Evolutionary conservation across 352 stramenopile genomes (phyloP), one percentile per base, ranked within the genome.

Genomic region (Phytopythium oedochilum): DNA sequence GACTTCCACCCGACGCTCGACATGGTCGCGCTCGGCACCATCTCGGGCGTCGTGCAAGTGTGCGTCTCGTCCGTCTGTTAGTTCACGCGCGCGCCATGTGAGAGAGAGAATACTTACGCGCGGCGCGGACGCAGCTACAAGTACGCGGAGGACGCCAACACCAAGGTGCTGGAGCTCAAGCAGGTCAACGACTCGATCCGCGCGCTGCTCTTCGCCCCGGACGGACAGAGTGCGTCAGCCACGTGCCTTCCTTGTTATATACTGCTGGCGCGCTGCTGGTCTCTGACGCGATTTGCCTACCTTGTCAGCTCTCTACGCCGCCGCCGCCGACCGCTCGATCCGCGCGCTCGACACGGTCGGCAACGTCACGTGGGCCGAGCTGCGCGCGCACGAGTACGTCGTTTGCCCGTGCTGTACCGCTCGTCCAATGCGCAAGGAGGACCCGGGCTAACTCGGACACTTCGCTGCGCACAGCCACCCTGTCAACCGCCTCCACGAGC

Each of bases 21-120:
- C 43, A 83, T 93, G 35, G 65, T 96, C 44, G 84, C 83, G 34
- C 57, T 91, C 20, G 84, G 80, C 52, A 81, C 64, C 54, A 89
- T 96, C 59, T 71, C 74, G 18, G 86, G 86, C 54, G 60, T 86
- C 58, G 83, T 96, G 53, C 69, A 96, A 92, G 66, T 92, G 77
- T 94, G 71, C 45, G 74, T 50, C n/a, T n/a, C n/a, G n/a, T n/a
- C n/a, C n/a, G n/a, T n/a, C n/a, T n/a, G n/a, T n/a, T n/a, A n/a
- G n/a, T n/a, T n/a, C n/a, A n/a, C n/a, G n/a, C n/a, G n/a, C n/a
- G n/a, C n/a, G n/a, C n/a, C n/a, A n/a, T n/a, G n/a, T n/a, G n/a
- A n/a, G n/a, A n/a, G n/a, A n/a, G n/a, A 38, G 40, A 18, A 22
- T 36, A 34, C 32, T 44, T 18, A 39, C 39, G 12, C 25, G 38